Percentiles rank a stretch among this genome's conserved stretches.
Conservation (phyloP, 768 basidiomycete species). For the Hypholoma sublateritium region DNA sequence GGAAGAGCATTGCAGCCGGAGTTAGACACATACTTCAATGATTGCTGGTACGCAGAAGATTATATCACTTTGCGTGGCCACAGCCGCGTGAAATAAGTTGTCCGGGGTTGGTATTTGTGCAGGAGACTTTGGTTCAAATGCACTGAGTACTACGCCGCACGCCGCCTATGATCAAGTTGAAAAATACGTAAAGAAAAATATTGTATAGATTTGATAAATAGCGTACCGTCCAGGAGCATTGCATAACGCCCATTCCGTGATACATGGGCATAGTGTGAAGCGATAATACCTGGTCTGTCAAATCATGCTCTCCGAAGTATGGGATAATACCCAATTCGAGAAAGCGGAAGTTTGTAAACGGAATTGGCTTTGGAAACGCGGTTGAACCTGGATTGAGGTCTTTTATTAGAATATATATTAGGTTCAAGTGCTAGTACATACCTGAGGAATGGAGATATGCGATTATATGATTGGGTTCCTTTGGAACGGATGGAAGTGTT, state of each 20-base stretch:
- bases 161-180: no score
- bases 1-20: no score
- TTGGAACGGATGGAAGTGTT: background rate
- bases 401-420: no score
- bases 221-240: conserved; percentile 2
- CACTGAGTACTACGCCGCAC: conserved; percentile 2
- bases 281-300: conserved; percentile 7
- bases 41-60: conserved; percentile 7
- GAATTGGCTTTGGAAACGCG: conserved; percentile 6
- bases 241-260: conserved; percentile 6
- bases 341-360: conserved; percentile 2
- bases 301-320: conserved; percentile 9
- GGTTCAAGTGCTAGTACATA: background rate
- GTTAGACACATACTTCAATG: conserved; percentile 1
- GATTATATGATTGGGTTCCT: background rate
- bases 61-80: background rate
- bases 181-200: no score
- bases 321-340: background rate
- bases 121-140: conserved; percentile 8
- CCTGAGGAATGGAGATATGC: conserved; percentile 11
- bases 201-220: background rate
- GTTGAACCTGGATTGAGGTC: background rate
- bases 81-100: background rate
- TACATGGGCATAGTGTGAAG: conserved; percentile 10
- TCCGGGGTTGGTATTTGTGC: conserved; percentile 7